These are phyloP conservation scores for Recurvomyces mirabilis DNA, from an alignment of 495 filamentous ascomycete genomes.

Conservation along the genomic window DNA sequence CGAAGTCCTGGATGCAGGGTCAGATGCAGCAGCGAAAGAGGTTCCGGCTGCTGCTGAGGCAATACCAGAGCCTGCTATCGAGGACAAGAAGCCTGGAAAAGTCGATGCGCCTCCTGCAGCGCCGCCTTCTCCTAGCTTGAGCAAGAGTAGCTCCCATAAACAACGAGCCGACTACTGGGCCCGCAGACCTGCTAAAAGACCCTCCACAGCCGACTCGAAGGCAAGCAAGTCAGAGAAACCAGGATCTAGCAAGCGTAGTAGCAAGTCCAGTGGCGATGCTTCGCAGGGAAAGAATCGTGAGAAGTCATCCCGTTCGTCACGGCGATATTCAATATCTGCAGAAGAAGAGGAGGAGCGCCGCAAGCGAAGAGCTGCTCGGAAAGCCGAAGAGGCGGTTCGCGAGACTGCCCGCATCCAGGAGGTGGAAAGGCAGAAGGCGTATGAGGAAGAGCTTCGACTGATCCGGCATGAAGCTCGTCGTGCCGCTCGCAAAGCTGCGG, in stretches of 20 bases:
- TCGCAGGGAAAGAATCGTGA: neutral
- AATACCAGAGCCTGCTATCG: too few species aligned
- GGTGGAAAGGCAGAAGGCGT: neutral
- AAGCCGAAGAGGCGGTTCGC: too few species aligned
- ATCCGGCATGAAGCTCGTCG: neutral
- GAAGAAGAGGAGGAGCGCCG: neutral
- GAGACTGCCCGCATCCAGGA: neutral
- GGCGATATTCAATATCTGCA: too few species aligned
- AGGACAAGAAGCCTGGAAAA: too few species aligned
- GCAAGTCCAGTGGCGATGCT: neutral
- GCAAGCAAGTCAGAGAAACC: neutral
- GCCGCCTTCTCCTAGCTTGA: too few species aligned
- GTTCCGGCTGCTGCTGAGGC: too few species aligned
- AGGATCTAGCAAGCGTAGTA: neutral
- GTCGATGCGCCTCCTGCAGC: too few species aligned
- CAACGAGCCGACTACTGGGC: neutral
- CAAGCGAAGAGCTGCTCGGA: neutral
- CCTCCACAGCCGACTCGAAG: too few species aligned
- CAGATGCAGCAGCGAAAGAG: too few species aligned
- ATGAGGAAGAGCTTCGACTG: neutral
- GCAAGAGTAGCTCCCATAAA: neutral
- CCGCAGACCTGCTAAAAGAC: too few species aligned
- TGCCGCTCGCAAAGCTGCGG: neutral
- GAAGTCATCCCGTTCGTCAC: too few species aligned
- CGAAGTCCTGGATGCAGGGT: too few species aligned